Percentiles rank a stretch among this genome's conserved stretches.
Evolutionary conservation across 768 basidiomycete genomes (phyloP).

Genomic region (Mycena albidolilacea): DNA sequence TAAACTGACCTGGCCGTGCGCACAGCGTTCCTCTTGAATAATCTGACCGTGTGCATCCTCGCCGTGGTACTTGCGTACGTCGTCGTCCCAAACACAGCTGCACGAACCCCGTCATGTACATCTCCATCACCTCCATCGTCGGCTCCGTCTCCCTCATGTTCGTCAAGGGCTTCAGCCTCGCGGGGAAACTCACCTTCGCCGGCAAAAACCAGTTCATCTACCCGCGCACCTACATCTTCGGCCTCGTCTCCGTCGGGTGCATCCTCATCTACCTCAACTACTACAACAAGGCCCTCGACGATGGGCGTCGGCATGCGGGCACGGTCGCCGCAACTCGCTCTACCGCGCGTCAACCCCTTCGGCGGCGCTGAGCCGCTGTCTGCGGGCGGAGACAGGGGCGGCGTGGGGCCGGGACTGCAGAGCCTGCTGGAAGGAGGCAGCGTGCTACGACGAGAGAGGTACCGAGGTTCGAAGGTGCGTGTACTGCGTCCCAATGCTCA

Average conservation of each 20-base stretch:
- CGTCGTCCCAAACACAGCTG: conserved; percentile 87
- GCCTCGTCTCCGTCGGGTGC: conserved; percentile 82
- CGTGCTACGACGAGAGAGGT: too few relatives aligned
- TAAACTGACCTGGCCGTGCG: not conserved
- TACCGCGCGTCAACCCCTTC: too few relatives aligned
- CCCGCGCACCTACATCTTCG: conserved; percentile 97
- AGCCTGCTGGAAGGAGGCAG: too few relatives aligned
- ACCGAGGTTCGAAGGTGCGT: too few relatives aligned
- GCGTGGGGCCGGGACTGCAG: too few relatives aligned
- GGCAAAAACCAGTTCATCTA: conserved; percentile 97
- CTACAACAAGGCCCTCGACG: conserved; percentile 96
- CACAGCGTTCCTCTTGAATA: conserved; percentile 92
- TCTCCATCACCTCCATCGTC: conserved; percentile 96
- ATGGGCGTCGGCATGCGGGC: too few relatives aligned
- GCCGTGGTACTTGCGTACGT: conserved; percentile 89
- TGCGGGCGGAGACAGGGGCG: too few relatives aligned
- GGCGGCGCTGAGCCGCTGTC: too few relatives aligned
- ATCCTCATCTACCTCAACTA: conserved; percentile 96
- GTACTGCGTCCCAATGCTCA: too few relatives aligned
- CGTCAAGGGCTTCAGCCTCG: conserved; percentile 98
- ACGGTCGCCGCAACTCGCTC: too few relatives aligned
- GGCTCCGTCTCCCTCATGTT: conserved; percentile 99
- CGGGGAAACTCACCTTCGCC: conserved; percentile 92
- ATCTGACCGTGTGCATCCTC: conserved; percentile 87
- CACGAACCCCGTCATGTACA: conserved; percentile 90